These are phyloP conservation scores for Pugionium dolabratum DNA, from an alignment of 345 rosid genomes.

Conservation along the genomic window DNA sequence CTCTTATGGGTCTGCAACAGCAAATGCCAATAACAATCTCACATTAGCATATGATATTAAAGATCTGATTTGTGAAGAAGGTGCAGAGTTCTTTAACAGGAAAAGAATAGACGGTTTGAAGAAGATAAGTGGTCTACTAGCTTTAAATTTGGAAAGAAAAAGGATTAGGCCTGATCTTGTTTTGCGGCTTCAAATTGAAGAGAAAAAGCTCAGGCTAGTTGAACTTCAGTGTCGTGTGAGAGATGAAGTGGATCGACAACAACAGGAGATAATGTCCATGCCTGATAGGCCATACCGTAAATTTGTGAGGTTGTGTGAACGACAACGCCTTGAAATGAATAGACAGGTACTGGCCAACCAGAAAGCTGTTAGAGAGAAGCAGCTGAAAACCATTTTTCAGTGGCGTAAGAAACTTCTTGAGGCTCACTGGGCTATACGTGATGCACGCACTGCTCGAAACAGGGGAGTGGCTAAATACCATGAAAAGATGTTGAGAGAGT, in stretches of 20 bases:
- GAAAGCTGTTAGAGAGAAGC: slow-evolving; percentile 88
- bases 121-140: slow-evolving; percentile 76
- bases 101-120: slow-evolving; percentile 77
- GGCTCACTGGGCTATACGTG: slow-evolving; percentile 97
- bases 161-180: slow-evolving; percentile 99
- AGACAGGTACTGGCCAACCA: slow-evolving; percentile 89
- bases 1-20: slow-evolving; percentile 69
- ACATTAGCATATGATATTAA: slow-evolving; percentile 83
- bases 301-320: slow-evolving; percentile 95
- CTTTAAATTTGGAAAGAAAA: slow-evolving; percentile 91
- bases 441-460: slow-evolving; percentile 96
- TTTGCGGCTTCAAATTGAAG: slow-evolving; percentile 94
- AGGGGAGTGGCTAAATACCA: slow-evolving; percentile 99
- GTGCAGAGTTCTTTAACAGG: slow-evolving; percentile 70
- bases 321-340: slow-evolving; percentile 87
- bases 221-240: slow-evolving; percentile 84
- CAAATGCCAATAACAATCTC: slow-evolving; percentile 76
- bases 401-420: slow-evolving; percentile 99
- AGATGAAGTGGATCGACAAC: slow-evolving; percentile 91
- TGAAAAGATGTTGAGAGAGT: slow-evolving; percentile 93
- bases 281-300: slow-evolving; percentile 97
- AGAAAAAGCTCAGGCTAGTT: slow-evolving; percentile 78
- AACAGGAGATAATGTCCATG: slow-evolving; percentile 98
- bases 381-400: slow-evolving; percentile 89
- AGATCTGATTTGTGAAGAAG: slow-evolving; percentile 93